Percentiles rank a stretch among this genome's conserved stretches.
Conservation (phyloP, 371 early-diverging fungal genomes). For the Mucor irregularis region DNA sequence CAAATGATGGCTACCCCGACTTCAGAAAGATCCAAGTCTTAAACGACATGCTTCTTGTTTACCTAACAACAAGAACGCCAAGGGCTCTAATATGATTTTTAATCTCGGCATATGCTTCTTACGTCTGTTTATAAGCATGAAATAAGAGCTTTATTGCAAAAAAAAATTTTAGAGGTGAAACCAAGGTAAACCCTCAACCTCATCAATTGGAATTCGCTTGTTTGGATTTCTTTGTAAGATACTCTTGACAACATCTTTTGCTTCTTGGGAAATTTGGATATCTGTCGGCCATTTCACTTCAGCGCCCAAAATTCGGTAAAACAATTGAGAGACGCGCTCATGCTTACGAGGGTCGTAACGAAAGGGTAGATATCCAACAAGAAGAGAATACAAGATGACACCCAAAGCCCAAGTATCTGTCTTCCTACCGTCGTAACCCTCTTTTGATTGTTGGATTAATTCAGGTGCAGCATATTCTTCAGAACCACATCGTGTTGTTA, state of each 20-base stretch:
- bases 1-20: no score
- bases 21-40: no score
- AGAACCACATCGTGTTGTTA: slow-evolving; percentile 67
- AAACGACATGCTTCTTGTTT: no score
- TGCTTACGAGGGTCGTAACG: slow-evolving; percentile 42
- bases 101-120: no score
- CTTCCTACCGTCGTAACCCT: slow-evolving; percentile 63
- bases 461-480: slow-evolving; percentile 90
- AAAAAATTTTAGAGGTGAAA: slow-evolving; percentile 16
- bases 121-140: no score
- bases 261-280: slow-evolving; percentile 23
- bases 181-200: slow-evolving; percentile 42
- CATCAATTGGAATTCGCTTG: slow-evolving; percentile 32
- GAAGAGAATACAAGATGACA: slow-evolving; percentile 64
- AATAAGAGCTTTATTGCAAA: no score
- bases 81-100: no score
- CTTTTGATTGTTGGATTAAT: slow-evolving; percentile 56
- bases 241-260: slow-evolving; percentile 38
- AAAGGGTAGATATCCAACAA: slow-evolving; percentile 61
- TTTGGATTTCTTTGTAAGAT: slow-evolving; percentile 42
- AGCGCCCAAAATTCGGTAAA: slow-evolving; percentile 47
- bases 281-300: slow-evolving; percentile 49
- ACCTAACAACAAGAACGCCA: no score
- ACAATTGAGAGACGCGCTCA: slow-evolving; percentile 45
- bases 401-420: slow-evolving; percentile 78